Base-by-base conservation (phyloP, 1,284 basidiomycete genomes). In the Neolentinus lepideus region DNA sequence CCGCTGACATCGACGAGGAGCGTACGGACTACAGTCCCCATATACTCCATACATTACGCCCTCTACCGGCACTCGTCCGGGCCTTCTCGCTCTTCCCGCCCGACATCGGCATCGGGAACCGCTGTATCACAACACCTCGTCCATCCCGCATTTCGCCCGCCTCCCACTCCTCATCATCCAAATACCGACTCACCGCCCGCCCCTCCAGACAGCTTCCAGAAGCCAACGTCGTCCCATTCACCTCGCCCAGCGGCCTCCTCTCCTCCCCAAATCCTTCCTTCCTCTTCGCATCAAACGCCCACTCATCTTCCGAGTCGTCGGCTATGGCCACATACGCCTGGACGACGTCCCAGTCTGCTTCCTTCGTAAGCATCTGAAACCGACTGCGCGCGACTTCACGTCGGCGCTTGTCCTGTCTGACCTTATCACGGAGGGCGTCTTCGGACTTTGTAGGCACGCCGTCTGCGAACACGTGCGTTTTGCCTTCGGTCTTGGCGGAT, bases 121-220 rank as follows among this genome's bases (percentile, higher is more conserved):
- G 50, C 31, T 62, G 60, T 16, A 71, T 61, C 3, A 53, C 21
- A 4, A 65, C 60, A 1, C 61, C 60, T 10, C 68, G 57, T 8
- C 73, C 71, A 21, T 61, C 66, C 25, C 59, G 63, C 29, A 64
- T 61, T 57, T 74, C 68, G 3, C 60, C 59, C 46, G 65, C 69
- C 66, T 87, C 85, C 85, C 85, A 88, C 57, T 86, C 83, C 3
- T 77, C 74, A 59, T 88, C 85, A 48, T 85, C 83, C 55, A 87
- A 63, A 66, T 87, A 88, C 48, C 67, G 71, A 58, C 79, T 76
- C 35, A 84, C 70, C 1, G 85, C 85, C 6, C 77, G 66, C 2
- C 67, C 73, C 58, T 80, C 79, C 45, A 83, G 59, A 45, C 36
- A 53, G 29, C 45, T 21, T n/a, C n/a, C n/a, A n/a, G n/a, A n/a